Evolutionary conservation across 176 grass and related monocot species (phyloP), one percentile per base, ranked within the genome.

Genomic region (Carex parvula): DNA sequence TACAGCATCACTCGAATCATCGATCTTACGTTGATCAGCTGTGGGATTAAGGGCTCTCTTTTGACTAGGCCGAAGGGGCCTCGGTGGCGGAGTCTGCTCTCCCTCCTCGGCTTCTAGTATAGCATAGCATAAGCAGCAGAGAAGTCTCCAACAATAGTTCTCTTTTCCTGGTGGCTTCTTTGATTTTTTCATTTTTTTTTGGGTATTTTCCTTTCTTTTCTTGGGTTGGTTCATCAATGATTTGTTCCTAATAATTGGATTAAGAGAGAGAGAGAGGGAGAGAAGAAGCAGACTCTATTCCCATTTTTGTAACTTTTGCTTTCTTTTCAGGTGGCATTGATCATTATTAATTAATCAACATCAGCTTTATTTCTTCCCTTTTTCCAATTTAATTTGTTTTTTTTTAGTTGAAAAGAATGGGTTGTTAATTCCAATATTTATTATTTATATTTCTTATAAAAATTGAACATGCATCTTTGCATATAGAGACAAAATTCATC

Each of bases 71-170:
- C 69, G 39, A 72, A n/a, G 69, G 50, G 41, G 41, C 1, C 39
- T 22, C 0, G 41, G 69, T 13, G 41, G 41, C 8, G 69, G 69
- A 3, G 41, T 22, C 8, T 1, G 39, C 69, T 72, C 69, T 20
- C 69, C 41, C 69, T 21, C 39, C n/a, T 72, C 69, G 9, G 69
- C 69, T 72, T 72, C 69, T 48, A 21, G 11, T 11, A 72, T 48
- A 48, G 69, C 69, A 50, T 72, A 72, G 69, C 69, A 50, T 5
- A 72, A 1, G 48, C 69, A 72, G 9, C 69, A 72, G 22, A 72
- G 41, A 48, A 72, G 69, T 21, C 69, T 72, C 69, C 69, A 72
- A 48, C 69, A 72, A 42, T 22, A 72, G 17, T 72, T 72, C 9
- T 72, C 69, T 1, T 72, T 22, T 21, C n/a, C n/a, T 48, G 69